Conservation (phyloP, 176 grass and related monocot species). For the Saccharum spontaneum region DNA sequence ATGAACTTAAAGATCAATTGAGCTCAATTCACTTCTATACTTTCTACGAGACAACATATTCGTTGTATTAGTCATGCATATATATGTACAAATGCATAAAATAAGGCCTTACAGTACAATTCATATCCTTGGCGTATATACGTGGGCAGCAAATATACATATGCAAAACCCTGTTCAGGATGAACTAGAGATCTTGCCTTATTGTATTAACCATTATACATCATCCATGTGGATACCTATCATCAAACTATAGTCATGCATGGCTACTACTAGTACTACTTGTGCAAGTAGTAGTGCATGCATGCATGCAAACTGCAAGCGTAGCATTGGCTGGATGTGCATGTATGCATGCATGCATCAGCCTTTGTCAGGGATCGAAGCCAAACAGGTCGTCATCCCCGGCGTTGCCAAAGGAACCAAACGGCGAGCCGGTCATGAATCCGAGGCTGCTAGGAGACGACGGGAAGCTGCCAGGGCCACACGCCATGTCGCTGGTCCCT, state of each 20-base stretch:
- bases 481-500: neutral
- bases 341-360: conserved; percentile 11
- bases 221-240: neutral
- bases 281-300: neutral
- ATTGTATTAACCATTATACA: neutral
- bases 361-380: conserved; percentile 26
- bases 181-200: neutral
- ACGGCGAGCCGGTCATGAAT: conserved; percentile 21
- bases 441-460: conserved; percentile 47
- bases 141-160: neutral
- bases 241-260: neutral
- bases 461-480: conserved; percentile 36
- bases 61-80: neutral
- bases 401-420: conserved; percentile 31
- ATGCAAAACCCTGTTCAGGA: neutral
- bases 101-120: neutral
- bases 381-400: conserved; percentile 26
- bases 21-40: neutral
- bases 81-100: neutral
- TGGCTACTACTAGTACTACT: neutral
- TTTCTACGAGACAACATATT: neutral
- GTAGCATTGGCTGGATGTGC: neutral
- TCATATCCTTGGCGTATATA: neutral
- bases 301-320: neutral
- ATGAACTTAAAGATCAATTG: no score